Conservation (phyloP, 768 basidiomycete species). For the Leccinum sublutescens region DNA sequence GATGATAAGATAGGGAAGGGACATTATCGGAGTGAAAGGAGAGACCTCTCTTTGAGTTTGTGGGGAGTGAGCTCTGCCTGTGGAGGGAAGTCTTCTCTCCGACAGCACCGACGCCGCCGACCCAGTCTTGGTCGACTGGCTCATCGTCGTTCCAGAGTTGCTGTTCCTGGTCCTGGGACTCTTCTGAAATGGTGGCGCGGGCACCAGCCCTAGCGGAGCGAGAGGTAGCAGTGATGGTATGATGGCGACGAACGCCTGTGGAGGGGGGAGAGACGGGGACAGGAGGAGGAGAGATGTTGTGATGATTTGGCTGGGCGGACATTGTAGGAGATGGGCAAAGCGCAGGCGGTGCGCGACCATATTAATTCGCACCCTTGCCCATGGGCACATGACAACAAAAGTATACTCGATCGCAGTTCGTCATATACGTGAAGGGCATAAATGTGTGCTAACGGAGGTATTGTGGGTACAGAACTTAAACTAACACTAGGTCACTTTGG, state of each 20-base stretch:
- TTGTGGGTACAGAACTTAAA: background rate
- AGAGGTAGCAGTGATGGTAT: slow-evolving; percentile 77
- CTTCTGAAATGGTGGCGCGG: slow-evolving; percentile 68
- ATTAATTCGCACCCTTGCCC: slow-evolving; percentile 26
- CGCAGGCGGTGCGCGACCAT: background rate
- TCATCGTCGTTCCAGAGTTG: slow-evolving; percentile 73
- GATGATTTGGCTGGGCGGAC: slow-evolving; percentile 36
- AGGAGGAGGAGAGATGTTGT: slow-evolving; percentile 43
- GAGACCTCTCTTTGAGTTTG: slow-evolving; percentile 74
- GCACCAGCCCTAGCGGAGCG: slow-evolving; percentile 58
- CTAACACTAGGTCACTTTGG: background rate
- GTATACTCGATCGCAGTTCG: background rate
- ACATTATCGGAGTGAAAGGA: background rate
- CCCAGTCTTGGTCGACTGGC: slow-evolving; percentile 77
- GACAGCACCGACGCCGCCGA: slow-evolving; percentile 76
- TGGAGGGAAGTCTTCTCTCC: slow-evolving; percentile 81
- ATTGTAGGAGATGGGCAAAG: slow-evolving; percentile 22
- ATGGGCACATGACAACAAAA: slow-evolving; percentile 18
- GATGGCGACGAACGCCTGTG: slow-evolving; percentile 70
- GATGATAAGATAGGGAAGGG: slow-evolving; percentile 2
- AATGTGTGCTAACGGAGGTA: slow-evolving; percentile 9
- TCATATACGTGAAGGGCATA: background rate
- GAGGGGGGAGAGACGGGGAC: slow-evolving; percentile 37
- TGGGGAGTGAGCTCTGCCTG: slow-evolving; percentile 78
- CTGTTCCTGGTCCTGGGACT: slow-evolving; percentile 54